phyloP scores from a whole-genome alignment of 208 protist species.

The Trypanosoma theileri region DNA sequence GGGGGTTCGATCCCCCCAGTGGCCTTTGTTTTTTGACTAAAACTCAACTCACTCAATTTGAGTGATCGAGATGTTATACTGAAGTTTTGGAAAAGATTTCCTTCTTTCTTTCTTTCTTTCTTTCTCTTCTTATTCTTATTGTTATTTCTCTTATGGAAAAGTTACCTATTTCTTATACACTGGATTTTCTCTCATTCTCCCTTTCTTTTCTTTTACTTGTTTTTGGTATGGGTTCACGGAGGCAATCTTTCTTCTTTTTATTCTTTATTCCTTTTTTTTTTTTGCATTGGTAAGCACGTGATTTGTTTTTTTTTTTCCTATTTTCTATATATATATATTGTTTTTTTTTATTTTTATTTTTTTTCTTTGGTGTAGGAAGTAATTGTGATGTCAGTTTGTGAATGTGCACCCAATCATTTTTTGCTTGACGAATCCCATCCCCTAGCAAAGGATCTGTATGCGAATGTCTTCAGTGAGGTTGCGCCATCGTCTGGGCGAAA shows the following conservation, averaged over 20 bases:
- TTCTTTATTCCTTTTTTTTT: neutral
- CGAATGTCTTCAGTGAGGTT: conserved; percentile 20
- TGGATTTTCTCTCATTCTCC: too few relatives aligned
- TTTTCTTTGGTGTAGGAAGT: neutral
- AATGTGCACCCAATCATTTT: conserved; percentile 24
- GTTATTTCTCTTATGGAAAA: too few relatives aligned
- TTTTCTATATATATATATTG: neutral
- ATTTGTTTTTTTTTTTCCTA: neutral
- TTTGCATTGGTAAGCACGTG: neutral
- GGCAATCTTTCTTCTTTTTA: neutral
- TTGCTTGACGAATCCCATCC: conserved; percentile 20
- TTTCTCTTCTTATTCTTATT: too few relatives aligned
- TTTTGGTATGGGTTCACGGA: neutral
- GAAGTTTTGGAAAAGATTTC: too few relatives aligned
- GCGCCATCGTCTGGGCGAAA: neutral
- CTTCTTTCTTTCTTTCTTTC: too few relatives aligned
- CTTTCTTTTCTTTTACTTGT: too few relatives aligned
- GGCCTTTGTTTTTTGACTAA: too few relatives aligned
- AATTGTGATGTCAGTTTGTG: conserved; percentile 1
- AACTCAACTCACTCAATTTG: too few relatives aligned
- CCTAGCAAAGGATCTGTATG: conserved; percentile 20
- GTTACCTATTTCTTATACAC: too few relatives aligned
- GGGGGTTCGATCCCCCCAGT: conserved; percentile 20
- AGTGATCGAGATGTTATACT: too few relatives aligned
- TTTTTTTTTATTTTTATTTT: conserved; percentile 13